Evolutionary conservation across 345 rosid species (phyloP).

Genomic region (Bretschneidera sinensis): DNA sequence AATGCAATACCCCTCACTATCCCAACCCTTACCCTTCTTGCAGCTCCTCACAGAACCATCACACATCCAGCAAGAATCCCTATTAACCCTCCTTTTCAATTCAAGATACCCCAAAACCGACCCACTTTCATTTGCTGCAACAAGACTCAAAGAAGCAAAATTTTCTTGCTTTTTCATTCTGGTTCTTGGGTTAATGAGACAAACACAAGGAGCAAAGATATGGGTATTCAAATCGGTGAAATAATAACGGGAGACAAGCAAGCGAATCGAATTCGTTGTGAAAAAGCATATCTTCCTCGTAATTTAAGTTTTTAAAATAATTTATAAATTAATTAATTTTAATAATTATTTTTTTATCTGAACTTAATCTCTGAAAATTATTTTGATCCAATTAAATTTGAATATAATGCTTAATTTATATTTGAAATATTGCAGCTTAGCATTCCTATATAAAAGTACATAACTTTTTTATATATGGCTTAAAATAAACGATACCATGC

Average conservation of each 20-base stretch:
- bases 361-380: too few species aligned
- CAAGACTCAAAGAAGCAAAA: constrained; percentile 16
- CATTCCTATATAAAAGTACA: too few species aligned
- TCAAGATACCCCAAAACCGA: constrained; percentile 28
- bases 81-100: constrained; percentile 25
- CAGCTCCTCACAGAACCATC: constrained; percentile 45
- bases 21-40: constrained; percentile 33
- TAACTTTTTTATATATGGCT: too few species aligned
- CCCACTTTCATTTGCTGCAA: constrained; percentile 19
- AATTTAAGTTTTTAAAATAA: too few species aligned
- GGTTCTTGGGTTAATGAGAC: constrained; percentile 4
- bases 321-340: too few species aligned
- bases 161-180: constrained; percentile 2
- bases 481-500: too few species aligned
- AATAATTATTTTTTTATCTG: too few species aligned
- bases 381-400: too few species aligned
- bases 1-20: constrained; percentile 43
- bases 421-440: too few species aligned
- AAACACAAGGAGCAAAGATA: constrained; percentile 14
- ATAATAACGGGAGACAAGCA: constrained; percentile 22
- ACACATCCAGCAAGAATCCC: constrained; percentile 25
- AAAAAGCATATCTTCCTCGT: constrained; percentile 50
- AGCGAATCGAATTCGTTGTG: constrained; percentile 27
- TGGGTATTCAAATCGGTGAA: constrained; percentile 26
- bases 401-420: too few species aligned